Base-by-base conservation (phyloP, 768 basidiomycete genomes). In the Amanita jacksonii region DNA sequence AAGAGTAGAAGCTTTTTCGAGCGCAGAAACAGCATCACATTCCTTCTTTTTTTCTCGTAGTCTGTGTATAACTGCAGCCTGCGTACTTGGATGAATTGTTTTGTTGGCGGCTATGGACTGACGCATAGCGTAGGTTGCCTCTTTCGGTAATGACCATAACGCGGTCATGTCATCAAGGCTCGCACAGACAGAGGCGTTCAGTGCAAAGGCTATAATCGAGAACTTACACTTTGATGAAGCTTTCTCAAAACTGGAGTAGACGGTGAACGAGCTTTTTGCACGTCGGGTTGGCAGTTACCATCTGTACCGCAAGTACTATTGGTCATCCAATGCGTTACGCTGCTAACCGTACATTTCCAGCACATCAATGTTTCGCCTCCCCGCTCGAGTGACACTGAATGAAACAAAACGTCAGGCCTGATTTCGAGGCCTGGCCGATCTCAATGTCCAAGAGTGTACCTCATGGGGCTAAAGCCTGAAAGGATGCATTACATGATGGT, bases 391-490 rank as follows among this genome's bases (percentile, higher is more conserved):
- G 4, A 90, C 88, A 1, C 63, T 85, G 9, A 88, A 83, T 41
- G 85, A 89, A 51, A 64, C 78, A 5, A 86, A 85, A 57, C 72
- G 83, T n/a, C 74, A 80, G 45, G 69, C 81, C 5, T 91, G 88
- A 87, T 85, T 89, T 54, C 72, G 76, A 6, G 86, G 89, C 54
- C 73, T 91, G 8, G 85, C 88, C 10, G 76, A 90, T 50, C 78
- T 86, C 1, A 70, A 79, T 25, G 82, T 91, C 10, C 88, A 88
- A 87, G 62, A 85, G 77, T 56, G 84, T 91, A 4, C 89, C 88
- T 2, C 85, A 91, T 55, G 85, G 85, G 0, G 81, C 81, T 3
- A 91, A 87, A 59, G 89, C n/a, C n/a, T n/a, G n/a, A n/a, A n/a
- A n/a, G n/a, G n/a, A n/a, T n/a, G n/a, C n/a, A n/a, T n/a, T n/a